Evolutionary conservation across 148 eudicot genomes (phyloP).

Genomic region (Tetragonia tetragonoides): DNA sequence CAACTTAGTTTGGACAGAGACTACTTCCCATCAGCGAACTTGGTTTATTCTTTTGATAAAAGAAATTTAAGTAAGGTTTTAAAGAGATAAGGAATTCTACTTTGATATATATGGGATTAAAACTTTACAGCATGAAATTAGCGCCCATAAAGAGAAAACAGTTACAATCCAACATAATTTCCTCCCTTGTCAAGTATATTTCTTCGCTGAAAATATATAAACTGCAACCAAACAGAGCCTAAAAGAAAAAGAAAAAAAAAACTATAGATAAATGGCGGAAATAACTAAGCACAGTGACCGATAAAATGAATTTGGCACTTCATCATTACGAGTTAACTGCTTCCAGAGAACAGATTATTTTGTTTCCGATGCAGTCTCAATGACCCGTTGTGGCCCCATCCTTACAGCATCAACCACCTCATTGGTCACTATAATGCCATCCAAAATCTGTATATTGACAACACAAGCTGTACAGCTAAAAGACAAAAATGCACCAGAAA

Average conservation of each 20-base stretch:
- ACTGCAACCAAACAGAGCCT: background rate
- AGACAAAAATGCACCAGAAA: background rate
- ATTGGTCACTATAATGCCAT: background rate
- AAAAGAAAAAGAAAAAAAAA: no score
- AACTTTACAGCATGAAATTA: background rate
- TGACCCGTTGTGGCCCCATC: no score
- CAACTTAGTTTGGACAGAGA: background rate
- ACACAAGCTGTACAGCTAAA: background rate
- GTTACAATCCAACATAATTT: background rate
- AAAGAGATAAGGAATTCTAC: background rate
- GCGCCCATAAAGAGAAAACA: background rate
- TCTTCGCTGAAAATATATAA: background rate
- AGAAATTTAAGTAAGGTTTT: background rate
- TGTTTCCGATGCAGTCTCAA: background rate
- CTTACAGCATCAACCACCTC: no score
- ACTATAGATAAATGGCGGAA: background rate
- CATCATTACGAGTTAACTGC: background rate
- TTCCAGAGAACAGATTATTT: background rate
- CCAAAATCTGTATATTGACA: background rate
- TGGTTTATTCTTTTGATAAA: no score
- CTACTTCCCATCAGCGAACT: background rate
- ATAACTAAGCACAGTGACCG: background rate
- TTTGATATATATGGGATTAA: background rate
- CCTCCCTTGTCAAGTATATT: background rate
- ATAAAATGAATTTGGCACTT: background rate